phyloP scores from a whole-genome alignment of 805 yeast species.

The Candida parachauliodes region DNA sequence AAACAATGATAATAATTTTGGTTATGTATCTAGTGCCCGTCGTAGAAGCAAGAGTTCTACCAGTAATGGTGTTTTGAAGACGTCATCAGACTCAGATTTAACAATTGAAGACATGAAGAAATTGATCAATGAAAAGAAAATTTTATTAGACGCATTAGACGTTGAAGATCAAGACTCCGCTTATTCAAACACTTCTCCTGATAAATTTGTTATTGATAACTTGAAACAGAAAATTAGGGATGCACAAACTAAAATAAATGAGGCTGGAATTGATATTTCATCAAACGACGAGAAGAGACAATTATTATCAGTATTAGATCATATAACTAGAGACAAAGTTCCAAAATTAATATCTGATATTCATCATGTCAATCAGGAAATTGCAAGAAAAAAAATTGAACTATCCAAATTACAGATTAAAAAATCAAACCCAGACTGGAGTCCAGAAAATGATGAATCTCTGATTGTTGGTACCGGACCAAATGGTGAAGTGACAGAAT shows the following conservation, averaged over 20 bases:
- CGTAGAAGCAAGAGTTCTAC: conserved; percentile 40
- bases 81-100: conserved; percentile 29
- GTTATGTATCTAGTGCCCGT: conserved; percentile 68
- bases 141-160: conserved; percentile 66
- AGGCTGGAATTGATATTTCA: conserved; percentile 22
- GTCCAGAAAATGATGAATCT: conserved; percentile 29
- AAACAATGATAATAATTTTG: conserved; percentile 67
- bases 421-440: conserved; percentile 65
- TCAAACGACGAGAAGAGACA: conserved; percentile 45
- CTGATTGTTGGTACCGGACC: conserved; percentile 77
- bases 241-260: conserved; percentile 37
- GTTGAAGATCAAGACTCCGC: conserved; percentile 53
- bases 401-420: conserved; percentile 52
- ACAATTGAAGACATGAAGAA: conserved; percentile 58
- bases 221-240: conserved; percentile 59
- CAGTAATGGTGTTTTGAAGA: conserved; percentile 13
- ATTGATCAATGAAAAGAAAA: conserved; percentile 66
- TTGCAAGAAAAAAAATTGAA: conserved; percentile 63
- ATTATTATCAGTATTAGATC: conserved; percentile 55
- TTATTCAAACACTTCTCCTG: conserved; percentile 29
- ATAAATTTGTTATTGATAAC: conserved; percentile 55
- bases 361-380: conserved; percentile 60
- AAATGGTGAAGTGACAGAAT: conserved; percentile 79
- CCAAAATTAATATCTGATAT: conserved; percentile 69
- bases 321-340: conserved; percentile 61